phyloP scores from a whole-genome alignment of 371 early-diverging fungal genomes.

The Modicella reniformis region DNA sequence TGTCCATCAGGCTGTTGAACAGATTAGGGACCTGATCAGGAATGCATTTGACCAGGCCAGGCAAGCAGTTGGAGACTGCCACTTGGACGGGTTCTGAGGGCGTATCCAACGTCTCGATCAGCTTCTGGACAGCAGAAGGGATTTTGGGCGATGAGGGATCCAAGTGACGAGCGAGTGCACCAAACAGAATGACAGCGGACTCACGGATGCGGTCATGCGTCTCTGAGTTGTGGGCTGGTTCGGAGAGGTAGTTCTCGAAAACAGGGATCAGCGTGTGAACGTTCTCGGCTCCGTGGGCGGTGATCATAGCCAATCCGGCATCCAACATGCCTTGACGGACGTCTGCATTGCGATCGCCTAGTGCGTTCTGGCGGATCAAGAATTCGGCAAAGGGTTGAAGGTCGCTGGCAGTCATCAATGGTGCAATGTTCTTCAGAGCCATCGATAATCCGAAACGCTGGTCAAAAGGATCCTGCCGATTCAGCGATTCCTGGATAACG shows the following conservation, averaged over 20 bases:
- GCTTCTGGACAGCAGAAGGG: constrained; percentile 81
- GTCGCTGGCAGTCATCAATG: constrained; percentile 65
- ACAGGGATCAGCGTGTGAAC: constrained; percentile 75
- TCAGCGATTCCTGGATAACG: constrained; percentile 84
- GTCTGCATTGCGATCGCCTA: constrained; percentile 84
- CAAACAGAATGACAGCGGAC: constrained; percentile 90
- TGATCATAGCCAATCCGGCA: constrained; percentile 84
- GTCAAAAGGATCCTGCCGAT: constrained; percentile 83
- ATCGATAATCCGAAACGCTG: constrained; percentile 85
- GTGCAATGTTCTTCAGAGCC: constrained; percentile 77
- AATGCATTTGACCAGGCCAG: constrained; percentile 86
- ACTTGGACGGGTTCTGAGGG: constrained; percentile 95
- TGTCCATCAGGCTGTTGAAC: constrained; percentile 74
- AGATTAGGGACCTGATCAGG: constrained; percentile 71
- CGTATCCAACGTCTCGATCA: constrained; percentile 90
- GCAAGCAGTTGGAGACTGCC: constrained; percentile 93
- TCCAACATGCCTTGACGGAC: constrained; percentile 90
- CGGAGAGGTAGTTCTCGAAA: constrained; percentile 82
- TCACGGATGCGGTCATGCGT: constrained; percentile 87
- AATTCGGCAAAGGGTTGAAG: constrained; percentile 76
- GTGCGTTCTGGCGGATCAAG: constrained; percentile 82
- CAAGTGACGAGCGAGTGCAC: constrained; percentile 90
- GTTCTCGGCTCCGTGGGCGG: constrained; percentile 77
- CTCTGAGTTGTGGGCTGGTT: constrained; percentile 66
- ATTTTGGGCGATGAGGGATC: constrained; percentile 79